Conservation (phyloP, 2,329 filamentous ascomycete genomes). For the Raffaelea albimanens region DNA sequence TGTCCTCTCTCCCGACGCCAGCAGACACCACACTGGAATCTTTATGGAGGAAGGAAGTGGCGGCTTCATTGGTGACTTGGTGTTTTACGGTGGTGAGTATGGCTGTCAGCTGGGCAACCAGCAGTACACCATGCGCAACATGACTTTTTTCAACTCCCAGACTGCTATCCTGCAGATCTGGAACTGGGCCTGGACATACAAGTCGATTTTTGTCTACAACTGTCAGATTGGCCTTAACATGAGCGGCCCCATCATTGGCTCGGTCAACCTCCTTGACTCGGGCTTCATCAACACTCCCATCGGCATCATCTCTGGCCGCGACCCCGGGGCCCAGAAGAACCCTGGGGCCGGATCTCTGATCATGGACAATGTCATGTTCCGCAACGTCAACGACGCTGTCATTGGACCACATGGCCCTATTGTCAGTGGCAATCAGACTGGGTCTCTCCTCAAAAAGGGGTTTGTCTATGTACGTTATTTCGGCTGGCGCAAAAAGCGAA, state of each 20-base stretch:
- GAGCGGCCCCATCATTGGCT: slow-evolving; percentile 61
- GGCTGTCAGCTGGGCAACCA: slow-evolving; percentile 52
- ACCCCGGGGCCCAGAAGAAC: slow-evolving; percentile 18
- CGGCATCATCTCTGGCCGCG: slow-evolving; percentile 56
- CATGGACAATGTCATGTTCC: slow-evolving; percentile 38
- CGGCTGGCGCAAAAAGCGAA: no score
- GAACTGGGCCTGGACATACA: slow-evolving; percentile 71
- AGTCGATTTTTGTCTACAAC: slow-evolving; percentile 52
- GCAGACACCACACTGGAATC: slow-evolving; percentile 45
- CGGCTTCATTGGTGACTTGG: slow-evolving; percentile 58
- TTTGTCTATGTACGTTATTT: slow-evolving; percentile 17
- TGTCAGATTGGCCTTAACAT: slow-evolving; percentile 61
- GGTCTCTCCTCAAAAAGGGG: slow-evolving; percentile 46
- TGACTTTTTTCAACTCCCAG: slow-evolving; percentile 54
- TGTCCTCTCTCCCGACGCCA: slow-evolving; percentile 33
- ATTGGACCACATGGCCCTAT: slow-evolving; percentile 32
- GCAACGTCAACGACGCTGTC: slow-evolving; percentile 30
- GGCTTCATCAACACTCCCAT: slow-evolving; percentile 62
- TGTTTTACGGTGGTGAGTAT: slow-evolving; percentile 60
- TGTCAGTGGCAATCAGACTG: slow-evolving; percentile 41
- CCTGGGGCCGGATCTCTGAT: slow-evolving; percentile 33
- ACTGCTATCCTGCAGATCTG: slow-evolving; percentile 64
- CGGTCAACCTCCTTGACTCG: slow-evolving; percentile 67
- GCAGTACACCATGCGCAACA: slow-evolving; percentile 62
- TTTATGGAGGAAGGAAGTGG: slow-evolving; percentile 57